Conservation (phyloP, 805 yeast genomes). For the Vanderwaltozyma polyspora region DNA sequence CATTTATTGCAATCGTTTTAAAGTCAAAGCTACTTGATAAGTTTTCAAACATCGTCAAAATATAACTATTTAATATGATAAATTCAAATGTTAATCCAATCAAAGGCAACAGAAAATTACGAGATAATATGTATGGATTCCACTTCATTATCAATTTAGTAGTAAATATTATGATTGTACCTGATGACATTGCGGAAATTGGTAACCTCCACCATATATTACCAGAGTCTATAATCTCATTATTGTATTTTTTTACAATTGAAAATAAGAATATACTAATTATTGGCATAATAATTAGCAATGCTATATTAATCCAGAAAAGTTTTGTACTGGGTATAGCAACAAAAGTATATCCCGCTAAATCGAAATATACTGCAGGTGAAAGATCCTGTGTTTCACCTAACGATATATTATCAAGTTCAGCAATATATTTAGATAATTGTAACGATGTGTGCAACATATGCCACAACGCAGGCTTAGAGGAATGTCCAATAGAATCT, state of each 20-base stretch:
- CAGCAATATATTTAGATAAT: slow-evolving; percentile 38
- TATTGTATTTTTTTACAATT: background rate
- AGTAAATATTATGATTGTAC: slow-evolving; percentile 26
- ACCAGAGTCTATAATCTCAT: background rate
- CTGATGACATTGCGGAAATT: slow-evolving; percentile 38
- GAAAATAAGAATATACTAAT: slow-evolving; percentile 10
- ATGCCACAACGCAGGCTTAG: slow-evolving; percentile 67
- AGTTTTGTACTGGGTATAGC: slow-evolving; percentile 40
- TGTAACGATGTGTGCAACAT: slow-evolving; percentile 69
- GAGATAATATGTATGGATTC: slow-evolving; percentile 43
- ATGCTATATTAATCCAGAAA: slow-evolving; percentile 39
- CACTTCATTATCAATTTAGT: slow-evolving; percentile 31
- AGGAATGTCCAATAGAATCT: slow-evolving; percentile 56
- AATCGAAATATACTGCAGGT: slow-evolving; percentile 54
- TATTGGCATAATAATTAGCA: slow-evolving; percentile 47
- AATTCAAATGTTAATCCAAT: slow-evolving; percentile 37
- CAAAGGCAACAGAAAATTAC: slow-evolving; percentile 39
- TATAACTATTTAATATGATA: slow-evolving; percentile 42
- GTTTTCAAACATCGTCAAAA: slow-evolving; percentile 33
- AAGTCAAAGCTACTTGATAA: slow-evolving; percentile 44
- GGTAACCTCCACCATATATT: slow-evolving; percentile 46
- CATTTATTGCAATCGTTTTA: slow-evolving; percentile 46
- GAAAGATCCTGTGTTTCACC: slow-evolving; percentile 25
- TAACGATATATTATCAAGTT: slow-evolving; percentile 3
- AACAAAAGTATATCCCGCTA: slow-evolving; percentile 47